Evolutionary conservation across 2,329 filamentous ascomycete species (phyloP).

Genomic region (Monilinia fructicola): DNA sequence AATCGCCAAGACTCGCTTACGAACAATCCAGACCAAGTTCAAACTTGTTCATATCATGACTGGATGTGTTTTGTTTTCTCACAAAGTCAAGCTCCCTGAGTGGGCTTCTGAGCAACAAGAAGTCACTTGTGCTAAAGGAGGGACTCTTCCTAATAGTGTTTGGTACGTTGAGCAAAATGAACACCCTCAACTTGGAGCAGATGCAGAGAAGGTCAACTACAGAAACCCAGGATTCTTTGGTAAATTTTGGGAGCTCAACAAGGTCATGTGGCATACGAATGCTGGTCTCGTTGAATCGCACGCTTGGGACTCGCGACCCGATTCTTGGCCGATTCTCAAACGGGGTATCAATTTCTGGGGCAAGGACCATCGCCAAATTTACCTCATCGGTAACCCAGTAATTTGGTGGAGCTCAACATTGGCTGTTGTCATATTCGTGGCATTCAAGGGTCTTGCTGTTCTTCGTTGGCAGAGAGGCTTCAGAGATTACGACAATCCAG

Average conservation of each 20-base stretch:
- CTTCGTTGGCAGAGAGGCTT: conserved; percentile 93
- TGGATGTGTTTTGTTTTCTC: conserved; percentile 91
- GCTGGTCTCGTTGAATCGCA: conserved; percentile 95
- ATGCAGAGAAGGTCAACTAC: conserved; percentile 95
- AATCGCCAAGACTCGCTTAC: conserved; percentile 77
- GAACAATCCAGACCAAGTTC: conserved; percentile 97
- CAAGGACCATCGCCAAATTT: conserved; percentile 89
- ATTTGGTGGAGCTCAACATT: conserved; percentile 90
- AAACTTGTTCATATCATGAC: conserved; percentile 95
- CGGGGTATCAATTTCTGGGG: conserved; percentile 99
- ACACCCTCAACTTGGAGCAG: conserved; percentile 71
- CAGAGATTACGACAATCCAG: conserved; percentile 76
- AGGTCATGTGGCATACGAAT: conserved; percentile 99
- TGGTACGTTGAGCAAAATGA: conserved; percentile 95
- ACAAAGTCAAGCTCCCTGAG: conserved; percentile 97
- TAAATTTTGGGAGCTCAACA: conserved; percentile 96
- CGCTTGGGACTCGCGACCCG: conserved; percentile 94
- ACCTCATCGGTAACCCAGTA: conserved; percentile 90
- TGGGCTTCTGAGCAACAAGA: conserved; percentile 99
- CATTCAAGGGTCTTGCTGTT: conserved; percentile 84
- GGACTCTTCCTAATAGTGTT: conserved; percentile 90
- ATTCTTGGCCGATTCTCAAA: conserved; percentile 86
- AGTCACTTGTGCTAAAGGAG: conserved; percentile 92
- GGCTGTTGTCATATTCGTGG: conserved; percentile 71
- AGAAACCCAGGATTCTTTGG: conserved; percentile 90